phyloP scores from a whole-genome alignment of 257 asterid genomes.

The Solanum paucissectum region DNA sequence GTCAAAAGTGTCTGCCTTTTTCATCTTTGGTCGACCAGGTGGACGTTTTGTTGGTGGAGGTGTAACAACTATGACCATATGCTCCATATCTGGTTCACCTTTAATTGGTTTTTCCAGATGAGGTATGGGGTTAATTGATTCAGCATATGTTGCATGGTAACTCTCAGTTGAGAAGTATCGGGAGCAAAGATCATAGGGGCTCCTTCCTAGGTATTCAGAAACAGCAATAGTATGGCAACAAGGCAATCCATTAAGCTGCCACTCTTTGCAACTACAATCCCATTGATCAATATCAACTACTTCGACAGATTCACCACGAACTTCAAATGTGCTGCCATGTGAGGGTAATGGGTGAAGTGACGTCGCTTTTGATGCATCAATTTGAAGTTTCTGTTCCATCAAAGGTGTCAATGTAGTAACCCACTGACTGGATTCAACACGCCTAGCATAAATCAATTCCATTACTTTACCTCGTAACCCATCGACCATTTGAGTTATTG shows the following conservation, averaged over 20 bases:
- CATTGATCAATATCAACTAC: constrained; percentile 62
- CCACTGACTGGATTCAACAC: constrained; percentile 80
- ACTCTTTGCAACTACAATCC: constrained; percentile 89
- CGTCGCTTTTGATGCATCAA: constrained; percentile 50
- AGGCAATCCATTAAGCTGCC: constrained; percentile 88
- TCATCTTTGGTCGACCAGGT: constrained; percentile 88
- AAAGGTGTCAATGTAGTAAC: constrained; percentile 55
- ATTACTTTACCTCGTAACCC: constrained; percentile 83
- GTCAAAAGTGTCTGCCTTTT: constrained; percentile 60
- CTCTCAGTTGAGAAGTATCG: constrained; percentile 59
- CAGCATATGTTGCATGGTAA: constrained; percentile 56
- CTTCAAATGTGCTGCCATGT: constrained; percentile 64
- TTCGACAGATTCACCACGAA: constrained; percentile 49
- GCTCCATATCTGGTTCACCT: constrained; percentile 37
- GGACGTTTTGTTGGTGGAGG: constrained; percentile 93
- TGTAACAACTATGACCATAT: constrained; percentile 37
- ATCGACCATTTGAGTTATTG: constrained; percentile 96
- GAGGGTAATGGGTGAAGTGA: constrained; percentile 30
- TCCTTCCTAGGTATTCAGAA: constrained; percentile 48
- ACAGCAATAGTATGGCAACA: constrained; percentile 86
- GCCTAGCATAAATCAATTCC: constrained; percentile 73
- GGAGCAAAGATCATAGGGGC: constrained; percentile 65
- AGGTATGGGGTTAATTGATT: constrained; percentile 87
- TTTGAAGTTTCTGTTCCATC: constrained; percentile 81
- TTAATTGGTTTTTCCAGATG: constrained; percentile 69